Base-by-base conservation (phyloP, 164 flowering plant species). In the Vitis labrusca region DNA sequence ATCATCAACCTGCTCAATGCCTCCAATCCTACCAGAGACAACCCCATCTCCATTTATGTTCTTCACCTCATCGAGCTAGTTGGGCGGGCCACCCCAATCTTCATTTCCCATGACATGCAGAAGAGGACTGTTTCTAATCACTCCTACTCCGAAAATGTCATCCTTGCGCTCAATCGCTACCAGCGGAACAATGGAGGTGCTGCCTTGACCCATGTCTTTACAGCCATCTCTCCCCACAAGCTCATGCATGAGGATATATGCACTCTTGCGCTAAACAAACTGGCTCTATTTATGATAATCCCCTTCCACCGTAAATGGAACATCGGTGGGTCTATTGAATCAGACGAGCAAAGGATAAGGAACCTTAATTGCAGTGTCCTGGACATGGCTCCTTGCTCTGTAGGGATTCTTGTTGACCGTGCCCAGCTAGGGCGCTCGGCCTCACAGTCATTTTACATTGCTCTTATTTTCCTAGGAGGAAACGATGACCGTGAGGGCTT, bases 191-290 rank as follows among this genome's bases (percentile, higher is more conserved):
- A 64, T 9, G 10, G 13, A 7, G 78, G 66, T 0, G n/a, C 51
- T 0, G 63, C 73, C 3, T 4, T 49, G 0, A 9, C 78, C 0
- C 63, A 77, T 3, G 61, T 52, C 51, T 85, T 76, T 76, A 85
- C 87, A 0, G 77, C 84, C 0, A 65, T 87, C 7, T 78, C 89
- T 1, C 80, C 78, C 0, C 48, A 49, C 0, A 62, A 65, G 7
- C 19, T 69, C 12, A 87, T 85, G 89, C 81, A 83, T n/a, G 81
- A 79, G 2, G 86, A 85, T n/a, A 69, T 85, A 1, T 84, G 89
- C 69, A 64, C 67, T 0, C 67, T 85, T 1, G 86, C 91, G 0
- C n/a, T 82, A 2, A 77, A 83, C 77, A 78, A 75, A 9, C n/a
- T 52, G 0, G 51, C 81, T 0, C 73, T 84, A 3, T 57, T 87